phyloP scores from a whole-genome alignment of 768 basidiomycete genomes.

The Suillus discolor region DNA sequence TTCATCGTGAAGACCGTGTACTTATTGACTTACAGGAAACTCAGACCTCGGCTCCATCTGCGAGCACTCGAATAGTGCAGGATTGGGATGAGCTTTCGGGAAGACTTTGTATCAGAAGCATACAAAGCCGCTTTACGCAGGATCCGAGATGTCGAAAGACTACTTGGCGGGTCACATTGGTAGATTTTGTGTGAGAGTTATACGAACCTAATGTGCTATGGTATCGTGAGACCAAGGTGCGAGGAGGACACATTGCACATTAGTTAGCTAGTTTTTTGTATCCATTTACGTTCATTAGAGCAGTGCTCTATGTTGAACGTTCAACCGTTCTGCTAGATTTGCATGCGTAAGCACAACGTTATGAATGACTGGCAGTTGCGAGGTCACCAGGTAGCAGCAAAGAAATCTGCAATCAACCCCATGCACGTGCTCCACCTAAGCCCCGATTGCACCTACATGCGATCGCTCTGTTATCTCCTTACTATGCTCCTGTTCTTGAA shows the following conservation, averaged over 20 bases:
- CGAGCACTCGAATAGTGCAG: slow-evolving; percentile 19
- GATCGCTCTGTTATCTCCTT: no score
- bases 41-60: neutral
- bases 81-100: slow-evolving; percentile 36
- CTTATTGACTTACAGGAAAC: slow-evolving; percentile 27
- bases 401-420: no score
- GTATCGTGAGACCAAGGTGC: neutral
- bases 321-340: neutral
- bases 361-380: neutral
- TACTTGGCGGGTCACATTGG: slow-evolving; percentile 23
- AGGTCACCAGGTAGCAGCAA: no score
- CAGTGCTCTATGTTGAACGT: neutral
- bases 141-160: slow-evolving; percentile 27
- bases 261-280: slow-evolving; percentile 14
- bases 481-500: no score
- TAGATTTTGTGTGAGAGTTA: neutral
- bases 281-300: neutral
- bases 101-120: slow-evolving; percentile 28
- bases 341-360: neutral
- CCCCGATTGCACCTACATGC: no score
- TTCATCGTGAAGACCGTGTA: slow-evolving; percentile 21
- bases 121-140: slow-evolving; percentile 24
- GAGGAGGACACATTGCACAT: neutral
- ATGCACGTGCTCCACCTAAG: no score
- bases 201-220: neutral